Base-by-base conservation (phyloP, 176 grass and related monocot genomes). In the Cymbopogon citratus region DNA sequence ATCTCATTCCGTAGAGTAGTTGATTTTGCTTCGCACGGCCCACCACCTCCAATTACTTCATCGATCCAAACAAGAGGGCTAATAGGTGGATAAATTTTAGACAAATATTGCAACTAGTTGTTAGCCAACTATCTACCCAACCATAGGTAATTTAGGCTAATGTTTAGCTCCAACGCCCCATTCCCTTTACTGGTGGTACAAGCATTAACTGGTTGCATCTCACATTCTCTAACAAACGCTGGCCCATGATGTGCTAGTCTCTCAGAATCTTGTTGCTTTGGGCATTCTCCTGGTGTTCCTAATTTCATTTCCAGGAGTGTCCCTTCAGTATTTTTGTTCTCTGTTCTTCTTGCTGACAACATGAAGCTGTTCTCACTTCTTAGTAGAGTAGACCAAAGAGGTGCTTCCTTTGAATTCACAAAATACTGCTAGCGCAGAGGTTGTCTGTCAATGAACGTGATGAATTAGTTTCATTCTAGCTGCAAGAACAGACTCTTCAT, bases 401-500 rank as follows among this genome's bases (percentile, higher is more conserved):
- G 41, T 74, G 61, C 26, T 27, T 81, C 78, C 34, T 88, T 66
- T 41, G 69, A 82, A 72, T 76, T 81, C 56, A 57, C 16, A 21
- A 84, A 26, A 63, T 38, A 81, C 45, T 41, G 48, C 21, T 78
- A 61, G 41, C 19, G 69, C 21, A 45, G 18, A 15, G 14, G 44
- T 87, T 60, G 8, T 71, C 52, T 76, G 56, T 65, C 26, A 71
- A 80, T 74, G 89, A 89, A 77, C 64, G 39, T 65, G 73, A 79
- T 23, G 87, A 86, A 26, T 86, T 36, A 52, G 81, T 90, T 73
- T 66, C 76, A 74, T 85, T 77, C 71, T 90, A 73, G 61, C 79
- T 88, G 70, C 75, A 90, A 74, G 82, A 88, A 81, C 76, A 80
- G 78, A 75, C 67, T 77, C 69, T 68, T 76, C 79, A 84, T n/a